Evolutionary conservation across 2,329 filamentous ascomycete genomes (phyloP), one percentile per base, ranked within the genome.

Genomic region (Talaromyces marneffei): DNA sequence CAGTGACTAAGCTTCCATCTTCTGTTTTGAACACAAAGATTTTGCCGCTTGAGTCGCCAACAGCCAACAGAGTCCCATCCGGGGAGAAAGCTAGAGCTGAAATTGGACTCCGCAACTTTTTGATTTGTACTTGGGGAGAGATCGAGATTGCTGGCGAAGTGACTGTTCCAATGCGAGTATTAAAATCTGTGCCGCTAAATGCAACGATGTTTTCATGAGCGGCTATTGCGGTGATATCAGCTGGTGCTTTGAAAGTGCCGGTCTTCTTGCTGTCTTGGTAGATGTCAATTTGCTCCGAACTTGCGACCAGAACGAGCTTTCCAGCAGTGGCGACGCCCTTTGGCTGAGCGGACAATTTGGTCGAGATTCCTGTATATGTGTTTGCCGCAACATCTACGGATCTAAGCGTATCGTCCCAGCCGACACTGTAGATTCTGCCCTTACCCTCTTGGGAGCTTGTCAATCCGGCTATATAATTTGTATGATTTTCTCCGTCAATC

Each of bases 331-430:
- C 80, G 40, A 92, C 78, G 39, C 87, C 89, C 75, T 89, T 93
- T 2, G 94, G 94, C 71, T 97, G 94, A 18, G 87, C 88, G 2
- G 85, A 81, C 20, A 96, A 83, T 70, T 89, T 87, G 33, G 82
- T 77, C 1, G 85, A 80, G 55, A 82, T 81, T 60, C 89, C 91
- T 5, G 87, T 82, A 73, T 95, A 97, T 0, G 87, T 90, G 69
- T 86, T 88, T 57, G 87, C 85, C 0, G 86, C 82, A 62, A 88
- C 82, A 66, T 96, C 92, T 37, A 95, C 82, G 46, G 85, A 88
- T 64, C 92, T 88, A 37, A 97, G 80, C 0, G 88, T 91, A 74
- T 99, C 94, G 71, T 99, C 94, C 94, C 93, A 99, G 65, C 88
- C 92, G 58, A 93, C 89, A 69, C 88, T 93, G 77, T 90, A 92